Evolutionary conservation across 129 eudicot genomes (phyloP).

Genomic region (Centaurea solstitialis): DNA sequence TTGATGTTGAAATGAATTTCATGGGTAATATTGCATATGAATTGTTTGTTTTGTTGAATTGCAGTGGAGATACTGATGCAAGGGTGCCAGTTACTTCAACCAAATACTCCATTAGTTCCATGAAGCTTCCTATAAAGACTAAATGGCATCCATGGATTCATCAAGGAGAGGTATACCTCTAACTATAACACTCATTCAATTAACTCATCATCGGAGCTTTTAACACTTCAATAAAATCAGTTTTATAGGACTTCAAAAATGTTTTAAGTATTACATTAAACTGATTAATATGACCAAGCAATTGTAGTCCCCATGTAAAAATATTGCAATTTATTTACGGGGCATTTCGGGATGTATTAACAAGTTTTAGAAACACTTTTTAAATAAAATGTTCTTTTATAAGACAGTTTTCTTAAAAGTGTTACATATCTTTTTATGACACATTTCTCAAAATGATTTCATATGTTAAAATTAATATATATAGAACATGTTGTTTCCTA

Average conservation of each 20-base stretch:
- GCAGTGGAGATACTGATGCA: slow-evolving; percentile 89
- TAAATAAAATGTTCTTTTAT: too few relatives aligned
- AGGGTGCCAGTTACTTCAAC: slow-evolving; percentile 85
- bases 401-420: not conserved
- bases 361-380: not conserved
- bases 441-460: too few relatives aligned
- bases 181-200: not conserved
- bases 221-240: not conserved
- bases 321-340: not conserved
- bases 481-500: too few relatives aligned
- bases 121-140: slow-evolving; percentile 59
- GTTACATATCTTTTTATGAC: too few relatives aligned
- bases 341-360: too few relatives aligned
- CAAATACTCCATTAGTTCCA: slow-evolving; percentile 49
- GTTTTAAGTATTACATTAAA: not conserved
- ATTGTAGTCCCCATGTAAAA: not conserved
- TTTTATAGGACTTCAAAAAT: too few relatives aligned
- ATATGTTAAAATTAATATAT: too few relatives aligned
- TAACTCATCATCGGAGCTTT: too few relatives aligned
- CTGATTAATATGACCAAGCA: not conserved
- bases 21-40: not conserved
- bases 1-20: not conserved
- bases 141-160: slow-evolving; percentile 79
- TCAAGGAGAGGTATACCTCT: slow-evolving; percentile 53
- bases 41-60: not conserved